Percentiles rank a stretch among this genome's conserved stretches.
Conservation (phyloP, 2,329 filamentous ascomycete genomes). For the Aspergillus quadrilineatus region DNA sequence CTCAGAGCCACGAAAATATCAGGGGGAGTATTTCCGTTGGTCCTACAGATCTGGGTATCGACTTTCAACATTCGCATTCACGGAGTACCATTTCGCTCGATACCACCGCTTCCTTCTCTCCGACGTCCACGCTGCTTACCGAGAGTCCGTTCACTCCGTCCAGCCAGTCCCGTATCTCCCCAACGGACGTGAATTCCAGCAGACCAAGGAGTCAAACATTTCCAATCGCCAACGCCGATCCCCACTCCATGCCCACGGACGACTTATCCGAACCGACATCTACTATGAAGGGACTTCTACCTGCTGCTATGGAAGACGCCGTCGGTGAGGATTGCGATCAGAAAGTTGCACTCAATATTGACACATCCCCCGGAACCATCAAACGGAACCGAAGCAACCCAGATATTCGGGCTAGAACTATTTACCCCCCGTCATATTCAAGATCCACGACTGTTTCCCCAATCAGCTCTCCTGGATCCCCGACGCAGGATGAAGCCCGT, state of each 20-base stretch:
- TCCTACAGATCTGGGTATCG: constrained; percentile 60
- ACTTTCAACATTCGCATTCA: constrained; percentile 65
- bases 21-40: constrained; percentile 59
- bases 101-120: constrained; percentile 68
- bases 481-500: constrained; percentile 81
- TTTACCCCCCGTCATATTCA: constrained; percentile 40
- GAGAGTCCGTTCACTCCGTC: constrained; percentile 67
- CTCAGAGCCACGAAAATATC: constrained; percentile 67
- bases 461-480: constrained; percentile 62
- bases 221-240: constrained; percentile 60
- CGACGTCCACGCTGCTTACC: constrained; percentile 75
- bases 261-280: constrained; percentile 55
- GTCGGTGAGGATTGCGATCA: constrained; percentile 51
- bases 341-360: constrained; percentile 21
- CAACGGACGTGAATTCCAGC: constrained; percentile 58
- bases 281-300: constrained; percentile 42
- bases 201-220: constrained; percentile 87
- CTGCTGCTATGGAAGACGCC: constrained; percentile 51
- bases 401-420: constrained; percentile 44
- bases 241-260: constrained; percentile 50
- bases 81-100: constrained; percentile 67
- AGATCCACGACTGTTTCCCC: constrained; percentile 47
- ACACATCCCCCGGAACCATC: constrained; percentile 35
- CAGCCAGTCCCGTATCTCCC: constrained; percentile 51
- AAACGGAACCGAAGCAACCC: constrained; percentile 48